Percentiles rank a stretch among this genome's conserved stretches.
These are phyloP conservation scores for Bryoglossum gracile DNA, from an alignment of 495 filamentous ascomycete genomes.

Conservation along the genomic window DNA sequence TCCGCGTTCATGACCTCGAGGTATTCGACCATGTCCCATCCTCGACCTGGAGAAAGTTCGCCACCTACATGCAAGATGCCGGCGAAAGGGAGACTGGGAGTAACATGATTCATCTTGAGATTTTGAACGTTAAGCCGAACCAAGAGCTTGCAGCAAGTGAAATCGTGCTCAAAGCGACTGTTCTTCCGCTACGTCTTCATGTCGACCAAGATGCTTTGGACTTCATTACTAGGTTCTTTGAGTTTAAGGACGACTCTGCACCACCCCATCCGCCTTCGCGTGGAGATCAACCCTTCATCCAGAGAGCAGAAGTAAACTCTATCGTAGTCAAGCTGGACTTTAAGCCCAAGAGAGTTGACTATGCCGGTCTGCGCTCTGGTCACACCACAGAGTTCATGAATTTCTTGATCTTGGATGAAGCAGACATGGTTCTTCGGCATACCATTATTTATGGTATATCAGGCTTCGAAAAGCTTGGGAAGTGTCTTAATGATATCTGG, in stretches of 20 bases:
- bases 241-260: slow-evolving; percentile 78
- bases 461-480: slow-evolving; percentile 81
- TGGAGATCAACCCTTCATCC: slow-evolving; percentile 78
- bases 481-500: slow-evolving; percentile 92
- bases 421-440: slow-evolving; percentile 79
- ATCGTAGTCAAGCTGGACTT: slow-evolving; percentile 85
- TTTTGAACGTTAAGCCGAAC: slow-evolving; percentile 80
- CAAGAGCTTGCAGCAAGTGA: slow-evolving; percentile 81
- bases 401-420: slow-evolving; percentile 84
- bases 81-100: slow-evolving; percentile 76
- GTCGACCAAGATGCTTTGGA: slow-evolving; percentile 98
- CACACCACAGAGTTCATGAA: slow-evolving; percentile 99
- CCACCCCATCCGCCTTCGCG: slow-evolving; percentile 42
- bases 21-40: slow-evolving; percentile 92
- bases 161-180: slow-evolving; percentile 73
- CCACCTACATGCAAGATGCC: slow-evolving; percentile 82
- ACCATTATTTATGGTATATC: slow-evolving; percentile 87
- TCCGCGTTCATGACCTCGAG: slow-evolving; percentile 74
- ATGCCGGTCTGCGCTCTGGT: slow-evolving; percentile 90
- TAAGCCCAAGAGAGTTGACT: slow-evolving; percentile 96
- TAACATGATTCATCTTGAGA: slow-evolving; percentile 83
- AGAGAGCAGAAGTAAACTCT: slow-evolving; percentile 79
- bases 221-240: slow-evolving; percentile 95
- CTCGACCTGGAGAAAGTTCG: slow-evolving; percentile 98
- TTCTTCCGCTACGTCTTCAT: slow-evolving; percentile 85